Percentiles rank a stretch among this genome's conserved stretches.
Evolutionary conservation across 805 yeast genomes (phyloP).

Genomic region (Yarrowia sp.): DNA sequence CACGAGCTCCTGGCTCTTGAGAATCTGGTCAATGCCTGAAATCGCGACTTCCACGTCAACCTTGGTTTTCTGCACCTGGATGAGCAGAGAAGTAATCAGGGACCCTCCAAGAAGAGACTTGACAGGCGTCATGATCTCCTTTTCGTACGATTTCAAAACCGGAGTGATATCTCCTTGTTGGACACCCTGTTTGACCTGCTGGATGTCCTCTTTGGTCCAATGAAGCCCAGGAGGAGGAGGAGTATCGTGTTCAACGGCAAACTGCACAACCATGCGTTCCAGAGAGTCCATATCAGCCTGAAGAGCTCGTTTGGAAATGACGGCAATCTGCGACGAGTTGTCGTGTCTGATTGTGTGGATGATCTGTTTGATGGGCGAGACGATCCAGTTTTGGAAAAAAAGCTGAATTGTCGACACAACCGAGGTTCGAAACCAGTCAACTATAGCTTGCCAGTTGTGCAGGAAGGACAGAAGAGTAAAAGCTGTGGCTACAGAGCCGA

Average conservation of each 20-base stretch:
- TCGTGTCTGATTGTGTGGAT: constrained; percentile 85
- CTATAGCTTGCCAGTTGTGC: constrained; percentile 60
- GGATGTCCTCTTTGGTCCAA: constrained; percentile 27
- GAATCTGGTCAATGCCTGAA: constrained; percentile 85
- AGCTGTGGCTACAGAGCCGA: neutral
- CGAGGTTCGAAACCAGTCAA: constrained; percentile 63
- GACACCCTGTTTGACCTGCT: constrained; percentile 58
- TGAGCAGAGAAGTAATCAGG: constrained; percentile 75
- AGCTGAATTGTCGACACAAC: constrained; percentile 69
- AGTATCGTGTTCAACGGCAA: constrained; percentile 54
- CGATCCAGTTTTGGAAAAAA: constrained; percentile 82
- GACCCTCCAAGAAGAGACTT: constrained; percentile 70
- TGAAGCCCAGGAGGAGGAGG: constrained; percentile 5
- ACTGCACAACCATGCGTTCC: constrained; percentile 86
- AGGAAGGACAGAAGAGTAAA: constrained; percentile 45
- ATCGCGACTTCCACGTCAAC: constrained; percentile 93
- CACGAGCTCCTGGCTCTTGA: constrained; percentile 92
- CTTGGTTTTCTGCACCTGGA: constrained; percentile 94
- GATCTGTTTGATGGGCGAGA: constrained; percentile 75
- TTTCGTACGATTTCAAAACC: constrained; percentile 81
- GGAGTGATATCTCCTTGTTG: constrained; percentile 78
- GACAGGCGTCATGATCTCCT: constrained; percentile 73
- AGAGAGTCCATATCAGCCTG: constrained; percentile 79
- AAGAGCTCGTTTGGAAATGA: constrained; percentile 79
- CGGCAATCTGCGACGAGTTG: constrained; percentile 71